A percentile compares a stretch with the other conserved stretches of the same genome.
Conservation (phyloP, 2,329 filamentous ascomycete species). For the Catunica adiposa region DNA sequence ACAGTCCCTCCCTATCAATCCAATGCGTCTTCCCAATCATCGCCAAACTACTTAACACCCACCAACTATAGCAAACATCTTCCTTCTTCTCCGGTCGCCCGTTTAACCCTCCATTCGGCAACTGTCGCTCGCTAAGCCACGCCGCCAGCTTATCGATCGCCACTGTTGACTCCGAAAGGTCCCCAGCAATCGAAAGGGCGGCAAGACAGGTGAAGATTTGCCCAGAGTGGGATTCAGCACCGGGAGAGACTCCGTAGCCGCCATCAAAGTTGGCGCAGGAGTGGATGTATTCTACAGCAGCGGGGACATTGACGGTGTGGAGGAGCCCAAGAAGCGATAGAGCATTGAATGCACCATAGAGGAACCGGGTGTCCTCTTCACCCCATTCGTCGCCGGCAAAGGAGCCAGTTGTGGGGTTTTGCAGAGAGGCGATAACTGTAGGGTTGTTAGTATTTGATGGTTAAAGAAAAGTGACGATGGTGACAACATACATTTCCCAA, state of each 20-base stretch:
- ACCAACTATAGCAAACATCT: conserved; percentile 98
- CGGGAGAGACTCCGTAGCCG: conserved; percentile 76
- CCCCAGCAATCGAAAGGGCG: conserved; percentile 66
- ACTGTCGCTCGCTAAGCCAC: conserved; percentile 88
- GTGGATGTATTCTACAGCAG: conserved; percentile 62
- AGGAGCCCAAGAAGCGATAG: conserved; percentile 68
- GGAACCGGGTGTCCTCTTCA: conserved; percentile 84
- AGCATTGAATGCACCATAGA: conserved; percentile 80
- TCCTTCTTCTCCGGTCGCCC: conserved; percentile 89
- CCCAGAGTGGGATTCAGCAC: conserved; percentile 84
- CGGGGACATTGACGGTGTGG: conserved; percentile 57
- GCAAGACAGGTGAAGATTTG: conserved; percentile 92
- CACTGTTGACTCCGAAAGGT: conserved; percentile 53
- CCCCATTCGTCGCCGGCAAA: conserved; percentile 95
- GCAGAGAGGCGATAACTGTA: conserved; percentile 61
- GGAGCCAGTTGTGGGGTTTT: conserved; percentile 65
- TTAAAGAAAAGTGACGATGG: no score
- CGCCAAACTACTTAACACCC: conserved; percentile 80
- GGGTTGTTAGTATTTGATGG: neutral
- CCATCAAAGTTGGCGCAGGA: conserved; percentile 88
- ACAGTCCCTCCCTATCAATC: conserved; percentile 73
- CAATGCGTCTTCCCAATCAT: conserved; percentile 82
- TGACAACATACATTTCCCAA: conserved; percentile 56
- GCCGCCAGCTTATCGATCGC: conserved; percentile 66
- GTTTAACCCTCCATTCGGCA: conserved; percentile 76